phyloP scores from a whole-genome alignment of 78 protist genomes.

The Cyanophora paradoxa region DNA sequence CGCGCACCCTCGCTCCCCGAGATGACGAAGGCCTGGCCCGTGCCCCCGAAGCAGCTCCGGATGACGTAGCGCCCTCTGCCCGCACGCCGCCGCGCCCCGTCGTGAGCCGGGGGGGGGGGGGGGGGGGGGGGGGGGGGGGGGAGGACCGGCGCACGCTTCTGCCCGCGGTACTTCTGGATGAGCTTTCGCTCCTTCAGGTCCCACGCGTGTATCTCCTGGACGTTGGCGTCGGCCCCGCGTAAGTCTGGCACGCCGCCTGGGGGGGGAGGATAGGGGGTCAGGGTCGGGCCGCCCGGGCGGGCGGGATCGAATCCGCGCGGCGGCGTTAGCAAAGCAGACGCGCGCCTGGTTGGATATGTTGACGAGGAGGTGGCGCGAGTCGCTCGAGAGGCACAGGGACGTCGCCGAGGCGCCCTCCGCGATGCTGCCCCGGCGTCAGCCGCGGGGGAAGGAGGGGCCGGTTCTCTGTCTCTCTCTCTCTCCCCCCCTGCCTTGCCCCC shows the following conservation, averaged over 20 bases:
- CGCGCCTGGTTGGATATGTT: not conserved
- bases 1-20: slow-evolving; percentile 1
- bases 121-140: too few relatives aligned
- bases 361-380: slow-evolving; percentile 19
- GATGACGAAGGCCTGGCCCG: slow-evolving; percentile 43
- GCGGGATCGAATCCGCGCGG: too few relatives aligned
- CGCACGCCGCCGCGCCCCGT: too few relatives aligned
- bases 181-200: slow-evolving; percentile 39
- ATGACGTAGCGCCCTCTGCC: slow-evolving; percentile 57
- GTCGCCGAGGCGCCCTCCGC: slow-evolving; percentile 48
- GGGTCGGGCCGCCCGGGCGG: too few relatives aligned
- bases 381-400: slow-evolving; percentile 39
- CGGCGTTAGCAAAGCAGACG: too few relatives aligned
- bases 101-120: too few relatives aligned
- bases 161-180: slow-evolving; percentile 41
- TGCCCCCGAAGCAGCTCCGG: slow-evolving; percentile 70
- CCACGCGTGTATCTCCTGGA: slow-evolving; percentile 64
- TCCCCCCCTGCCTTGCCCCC: too few relatives aligned
- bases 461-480: too few relatives aligned
- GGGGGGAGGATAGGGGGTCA: not conserved
- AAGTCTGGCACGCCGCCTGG: not conserved
- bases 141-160: too few relatives aligned
- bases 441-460: too few relatives aligned
- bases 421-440: too few relatives aligned
- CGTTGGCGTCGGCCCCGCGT: not conserved